A percentile compares a stretch with the other conserved stretches of the same genome.
Conservation (phyloP, 805 yeast species). For the Candida peoriensis region DNA sequence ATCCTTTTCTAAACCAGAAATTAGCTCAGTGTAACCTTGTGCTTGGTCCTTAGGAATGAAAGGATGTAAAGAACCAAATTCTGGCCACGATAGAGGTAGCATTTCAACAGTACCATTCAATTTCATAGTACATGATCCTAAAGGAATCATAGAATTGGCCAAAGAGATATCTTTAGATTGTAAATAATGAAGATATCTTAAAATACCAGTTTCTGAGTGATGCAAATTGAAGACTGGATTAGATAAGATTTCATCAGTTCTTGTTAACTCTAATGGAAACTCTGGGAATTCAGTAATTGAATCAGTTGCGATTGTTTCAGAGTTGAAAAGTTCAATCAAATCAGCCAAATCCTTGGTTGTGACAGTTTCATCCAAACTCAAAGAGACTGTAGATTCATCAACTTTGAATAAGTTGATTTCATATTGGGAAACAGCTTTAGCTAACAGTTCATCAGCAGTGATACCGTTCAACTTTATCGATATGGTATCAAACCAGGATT, state of each 20-base stretch:
- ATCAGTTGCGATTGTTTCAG: constrained; percentile 21
- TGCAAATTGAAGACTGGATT: constrained; percentile 79
- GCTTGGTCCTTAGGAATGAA: constrained; percentile 89
- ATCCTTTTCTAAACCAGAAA: constrained; percentile 74
- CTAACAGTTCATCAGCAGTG: constrained; percentile 51
- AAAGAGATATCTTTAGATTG: constrained; percentile 88
- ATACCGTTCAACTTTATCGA: constrained; percentile 51
- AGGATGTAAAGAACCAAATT: constrained; percentile 84
- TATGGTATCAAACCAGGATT: constrained; percentile 82
- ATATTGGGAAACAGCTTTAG: constrained; percentile 50
- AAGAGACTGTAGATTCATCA: constrained; percentile 53
- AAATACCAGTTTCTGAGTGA: constrained; percentile 93
- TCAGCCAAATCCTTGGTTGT: constrained; percentile 52
- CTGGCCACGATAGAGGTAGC: constrained; percentile 94
- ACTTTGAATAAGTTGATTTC: constrained; percentile 77
- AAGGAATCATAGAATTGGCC: constrained; percentile 95
- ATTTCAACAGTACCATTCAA: constrained; percentile 92
- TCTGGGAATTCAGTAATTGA: constrained; percentile 37
- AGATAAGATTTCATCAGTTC: constrained; percentile 57
- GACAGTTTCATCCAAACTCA: constrained; percentile 91
- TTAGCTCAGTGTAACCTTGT: constrained; percentile 74
- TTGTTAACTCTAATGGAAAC: constrained; percentile 42
- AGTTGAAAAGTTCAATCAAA: constrained; percentile 59
- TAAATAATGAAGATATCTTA: constrained; percentile 80
- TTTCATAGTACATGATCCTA: constrained; percentile 98